These are phyloP conservation scores for Arabidopsis suecica DNA, from an alignment of 345 rosid genomes.

Conservation along the genomic window DNA sequence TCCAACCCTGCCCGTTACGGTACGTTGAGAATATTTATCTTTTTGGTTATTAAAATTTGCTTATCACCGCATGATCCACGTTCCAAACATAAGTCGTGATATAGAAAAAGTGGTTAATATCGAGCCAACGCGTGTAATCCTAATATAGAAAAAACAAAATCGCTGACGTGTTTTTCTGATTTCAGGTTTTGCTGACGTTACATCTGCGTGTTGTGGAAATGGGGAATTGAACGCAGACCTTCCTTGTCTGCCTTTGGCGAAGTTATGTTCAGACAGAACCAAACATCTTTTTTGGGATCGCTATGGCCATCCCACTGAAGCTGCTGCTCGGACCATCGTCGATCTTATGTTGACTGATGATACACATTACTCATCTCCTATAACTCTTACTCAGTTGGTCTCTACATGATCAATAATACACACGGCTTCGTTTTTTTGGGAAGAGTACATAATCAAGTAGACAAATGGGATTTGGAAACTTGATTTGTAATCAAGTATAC, in stretches of 20 bases:
- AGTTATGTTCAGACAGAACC: conserved; percentile 63
- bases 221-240: conserved; percentile 59
- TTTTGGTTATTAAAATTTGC: background rate
- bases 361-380: conserved; percentile 51
- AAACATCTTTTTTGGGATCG: conserved; percentile 84
- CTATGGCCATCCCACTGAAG: conserved; percentile 69
- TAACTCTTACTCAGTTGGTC: conserved; percentile 57
- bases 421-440: background rate
- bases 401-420: conserved; percentile 31
- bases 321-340: conserved; percentile 50
- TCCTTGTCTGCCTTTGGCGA: conserved; percentile 62
- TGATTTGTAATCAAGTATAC: conserved; percentile 1
- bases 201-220: conserved; percentile 80
- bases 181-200: conserved; percentile 66
- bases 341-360: conserved; percentile 57
- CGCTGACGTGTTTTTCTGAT: background rate
- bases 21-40: conserved; percentile 25
- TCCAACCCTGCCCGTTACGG: conserved; percentile 60
- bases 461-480: background rate
- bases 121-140: background rate
- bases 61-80: background rate
- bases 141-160: too few relatives aligned
- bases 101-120: background rate
- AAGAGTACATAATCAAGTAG: conserved; percentile 13
- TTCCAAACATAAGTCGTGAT: conserved; percentile 8